Base-by-base conservation (phyloP, 306 rosid species). In the Cicer chorassanicum region DNA sequence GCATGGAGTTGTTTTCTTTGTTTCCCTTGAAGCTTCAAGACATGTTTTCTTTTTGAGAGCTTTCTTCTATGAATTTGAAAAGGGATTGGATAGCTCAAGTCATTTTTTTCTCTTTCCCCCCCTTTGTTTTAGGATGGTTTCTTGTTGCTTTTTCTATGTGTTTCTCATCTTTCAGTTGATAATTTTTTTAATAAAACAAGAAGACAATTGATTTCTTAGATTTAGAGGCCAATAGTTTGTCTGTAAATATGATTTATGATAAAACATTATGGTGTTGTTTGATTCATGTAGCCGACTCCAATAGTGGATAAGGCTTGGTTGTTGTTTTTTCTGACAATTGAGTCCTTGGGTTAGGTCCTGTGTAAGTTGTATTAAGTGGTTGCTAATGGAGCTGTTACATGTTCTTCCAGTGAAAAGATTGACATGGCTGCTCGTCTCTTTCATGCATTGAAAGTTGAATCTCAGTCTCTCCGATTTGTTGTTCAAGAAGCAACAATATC, bases 401-500 rank as follows among this genome's bases (percentile, higher is more conserved):
- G 75, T 65, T 68, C 43, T 82, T 78, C 36, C 83, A 93, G 97
- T 73, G 91, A 90, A 80, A 91, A 88, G 87, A 87, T 78, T 87
- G 97, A 89, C 78, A 88, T 91, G 91, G 97, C 96, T 51, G 79
- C 84, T 74, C 96, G 91, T 13, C 97, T 93, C 73, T 93, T 93
- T 85, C 86, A 87, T 53, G 89, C 97, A 60, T 69, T 93, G 80
- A 91, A 87, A 84, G 80, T 81, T 77, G 98, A 93, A 85, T 75
- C 86, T 15, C 91, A 92, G 51, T 85, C 91, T 78, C 93, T 89
- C 77, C 93, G 97, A 61, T 88, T 86, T 59, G 85, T 82, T 72
- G 83, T 93, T 80, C 98, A 93, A 82, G 98, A 91, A 75, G 97
- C 96, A 50, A 93, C 94, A 68, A 78, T 86, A 73, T 89, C 96